A percentile compares a stretch with the other conserved stretches of the same genome.
phyloP scores from a whole-genome alignment of 2,329 filamentous ascomycete species.

The Proliferodiscus dingleyae region DNA sequence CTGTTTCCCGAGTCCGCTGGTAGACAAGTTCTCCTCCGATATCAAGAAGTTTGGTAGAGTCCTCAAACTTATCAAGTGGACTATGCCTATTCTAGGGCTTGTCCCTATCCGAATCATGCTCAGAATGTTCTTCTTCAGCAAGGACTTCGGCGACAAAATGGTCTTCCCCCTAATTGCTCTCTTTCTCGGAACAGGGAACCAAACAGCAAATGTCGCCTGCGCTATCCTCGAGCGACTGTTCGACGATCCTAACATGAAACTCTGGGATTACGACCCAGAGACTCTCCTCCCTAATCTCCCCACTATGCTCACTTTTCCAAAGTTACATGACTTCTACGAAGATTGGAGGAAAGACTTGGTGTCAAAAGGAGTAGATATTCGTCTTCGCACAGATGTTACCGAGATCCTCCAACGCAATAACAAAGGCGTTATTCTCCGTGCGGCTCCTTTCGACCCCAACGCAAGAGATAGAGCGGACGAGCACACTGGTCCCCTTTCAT shows the following conservation, averaged over 20 bases:
- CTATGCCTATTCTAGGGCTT: constrained; percentile 55
- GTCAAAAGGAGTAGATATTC: constrained; percentile 50
- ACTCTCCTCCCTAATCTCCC: constrained; percentile 54
- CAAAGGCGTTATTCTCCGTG: constrained; percentile 47
- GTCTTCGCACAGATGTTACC: constrained; percentile 52
- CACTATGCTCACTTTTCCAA: constrained; percentile 62
- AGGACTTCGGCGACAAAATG: constrained; percentile 67
- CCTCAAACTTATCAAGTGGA: constrained; percentile 52
- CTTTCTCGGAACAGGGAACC: constrained; percentile 69
- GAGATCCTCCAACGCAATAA: constrained; percentile 46
- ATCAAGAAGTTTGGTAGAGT: constrained; percentile 52
- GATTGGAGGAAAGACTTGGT: constrained; percentile 52
- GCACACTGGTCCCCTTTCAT: constrained; percentile 37
- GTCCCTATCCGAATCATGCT: constrained; percentile 61
- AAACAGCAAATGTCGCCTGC: constrained; percentile 65
- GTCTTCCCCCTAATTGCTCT: constrained; percentile 67
- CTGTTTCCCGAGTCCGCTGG: constrained; percentile 55
- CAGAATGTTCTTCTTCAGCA: constrained; percentile 62
- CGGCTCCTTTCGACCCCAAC: constrained; percentile 40
- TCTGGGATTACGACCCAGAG: constrained; percentile 54
- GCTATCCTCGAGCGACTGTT: constrained; percentile 61
- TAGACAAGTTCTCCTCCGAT: constrained; percentile 50
- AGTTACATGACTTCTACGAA: constrained; percentile 56
- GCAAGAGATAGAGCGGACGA: constrained; percentile 40
- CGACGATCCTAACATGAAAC: constrained; percentile 52